Conservation (phyloP, 257 asterid genomes). For the Gentiana dahurica region DNA sequence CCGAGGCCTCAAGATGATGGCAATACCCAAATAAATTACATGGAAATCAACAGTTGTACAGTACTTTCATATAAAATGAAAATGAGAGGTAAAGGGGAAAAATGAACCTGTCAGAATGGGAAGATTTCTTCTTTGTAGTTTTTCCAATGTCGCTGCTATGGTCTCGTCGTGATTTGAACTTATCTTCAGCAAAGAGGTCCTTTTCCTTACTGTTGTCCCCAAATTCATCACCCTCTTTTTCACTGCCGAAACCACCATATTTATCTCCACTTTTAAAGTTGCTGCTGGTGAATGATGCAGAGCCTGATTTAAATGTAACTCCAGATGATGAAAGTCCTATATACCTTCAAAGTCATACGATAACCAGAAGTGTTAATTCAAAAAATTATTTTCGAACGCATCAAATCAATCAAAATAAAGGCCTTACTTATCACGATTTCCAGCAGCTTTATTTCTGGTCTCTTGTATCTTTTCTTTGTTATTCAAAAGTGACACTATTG, state of each 20-base stretch:
- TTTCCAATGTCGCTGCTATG: slow-evolving; percentile 8
- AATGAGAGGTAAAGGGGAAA: slow-evolving; percentile 1
- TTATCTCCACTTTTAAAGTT: slow-evolving; percentile 32
- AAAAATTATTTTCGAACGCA: slow-evolving; percentile 6
- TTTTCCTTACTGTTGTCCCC: slow-evolving; percentile 37
- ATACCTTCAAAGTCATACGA: slow-evolving; percentile 37
- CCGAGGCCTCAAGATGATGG: too few species aligned
- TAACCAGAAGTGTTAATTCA: slow-evolving; percentile 10
- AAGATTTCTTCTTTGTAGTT: slow-evolving; percentile 46
- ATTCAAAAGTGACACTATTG: slow-evolving; percentile 63
- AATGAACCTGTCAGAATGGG: slow-evolving; percentile 52
- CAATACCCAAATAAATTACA: too few species aligned
- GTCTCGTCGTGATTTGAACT: slow-evolving; percentile 21
- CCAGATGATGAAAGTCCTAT: slow-evolving; percentile 91
- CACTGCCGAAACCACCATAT: slow-evolving; percentile 74
- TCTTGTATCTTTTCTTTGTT: slow-evolving; percentile 86
- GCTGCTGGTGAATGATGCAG: slow-evolving; percentile 60
- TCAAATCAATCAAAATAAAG: slow-evolving; percentile 11
- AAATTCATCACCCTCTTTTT: slow-evolving; percentile 41
- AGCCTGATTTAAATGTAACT: slow-evolving; percentile 59
- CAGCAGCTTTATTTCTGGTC: slow-evolving; percentile 75
- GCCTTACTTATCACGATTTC: slow-evolving; percentile 82
- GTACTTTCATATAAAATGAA: neutral
- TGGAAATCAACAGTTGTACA: too few species aligned
- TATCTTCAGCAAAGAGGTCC: slow-evolving; percentile 54